These are phyloP conservation scores for Daedaleopsis nitida DNA, from an alignment of 768 basidiomycete species.

Conservation along the genomic window DNA sequence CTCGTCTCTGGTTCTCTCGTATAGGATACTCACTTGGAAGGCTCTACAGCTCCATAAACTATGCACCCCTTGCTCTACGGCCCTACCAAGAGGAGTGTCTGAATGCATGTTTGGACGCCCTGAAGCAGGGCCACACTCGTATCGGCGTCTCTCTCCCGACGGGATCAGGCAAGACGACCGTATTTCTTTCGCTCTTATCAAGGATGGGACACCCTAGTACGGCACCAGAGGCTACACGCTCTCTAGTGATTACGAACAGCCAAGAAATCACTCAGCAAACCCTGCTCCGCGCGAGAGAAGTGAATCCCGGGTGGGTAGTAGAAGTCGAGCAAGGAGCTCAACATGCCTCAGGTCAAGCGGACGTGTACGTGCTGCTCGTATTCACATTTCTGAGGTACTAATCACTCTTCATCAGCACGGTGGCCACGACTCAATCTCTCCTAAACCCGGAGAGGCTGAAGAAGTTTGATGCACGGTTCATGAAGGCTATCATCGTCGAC, in stretches of 20 bases:
- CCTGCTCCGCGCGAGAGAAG: slow-evolving; percentile 62
- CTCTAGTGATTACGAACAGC: slow-evolving; percentile 86
- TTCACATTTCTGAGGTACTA: background rate
- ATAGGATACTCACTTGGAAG: too few relatives aligned
- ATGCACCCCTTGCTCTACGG: slow-evolving; percentile 45
- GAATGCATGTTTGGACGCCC: slow-evolving; percentile 72
- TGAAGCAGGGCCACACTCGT: slow-evolving; percentile 64
- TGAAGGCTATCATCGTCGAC: slow-evolving; percentile 84
- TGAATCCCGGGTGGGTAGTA: slow-evolving; percentile 75
- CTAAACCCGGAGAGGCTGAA: slow-evolving; percentile 60
- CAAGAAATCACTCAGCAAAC: slow-evolving; percentile 89
- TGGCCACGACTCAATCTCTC: slow-evolving; percentile 89
- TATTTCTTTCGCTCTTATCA: slow-evolving; percentile 82
- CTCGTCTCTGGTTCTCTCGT: too few relatives aligned
- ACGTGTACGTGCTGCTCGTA: slow-evolving; percentile 60
- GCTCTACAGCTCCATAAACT: too few relatives aligned
- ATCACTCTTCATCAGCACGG: slow-evolving; percentile 52
- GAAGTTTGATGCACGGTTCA: slow-evolving; percentile 68
- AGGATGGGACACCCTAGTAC: slow-evolving; percentile 50
- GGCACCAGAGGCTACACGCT: slow-evolving; percentile 49
- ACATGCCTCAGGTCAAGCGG: slow-evolving; percentile 75
- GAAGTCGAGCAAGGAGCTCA: slow-evolving; percentile 93
- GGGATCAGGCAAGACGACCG: slow-evolving; percentile 85
- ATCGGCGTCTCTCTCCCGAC: slow-evolving; percentile 87
- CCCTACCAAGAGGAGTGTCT: slow-evolving; percentile 89